Conservation (phyloP, 257 asterid genomes). For the Solanum bulbocastanum region DNA sequence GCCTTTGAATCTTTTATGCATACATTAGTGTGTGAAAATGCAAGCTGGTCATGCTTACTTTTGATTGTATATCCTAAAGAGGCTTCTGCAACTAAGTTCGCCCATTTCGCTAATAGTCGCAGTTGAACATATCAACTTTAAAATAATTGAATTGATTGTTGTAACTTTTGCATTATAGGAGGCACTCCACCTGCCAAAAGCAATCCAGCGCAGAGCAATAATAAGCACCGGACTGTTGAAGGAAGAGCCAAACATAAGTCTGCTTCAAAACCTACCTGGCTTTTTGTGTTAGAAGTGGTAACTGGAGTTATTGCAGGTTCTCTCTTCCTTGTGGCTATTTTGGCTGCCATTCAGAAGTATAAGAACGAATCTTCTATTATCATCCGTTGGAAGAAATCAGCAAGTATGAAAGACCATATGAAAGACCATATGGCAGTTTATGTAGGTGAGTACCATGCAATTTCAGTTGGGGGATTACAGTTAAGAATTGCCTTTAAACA, state of each 20-base stretch:
- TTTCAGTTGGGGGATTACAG: neutral
- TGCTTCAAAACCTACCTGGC: constrained; percentile 69
- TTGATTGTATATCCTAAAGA: neutral
- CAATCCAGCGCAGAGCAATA: constrained; percentile 22
- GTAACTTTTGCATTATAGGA: constrained; percentile 19
- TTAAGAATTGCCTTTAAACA: neutral
- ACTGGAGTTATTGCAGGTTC: constrained; percentile 65
- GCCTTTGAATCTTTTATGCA: neutral
- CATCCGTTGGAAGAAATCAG: constrained; percentile 85
- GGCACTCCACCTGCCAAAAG: constrained; percentile 27
- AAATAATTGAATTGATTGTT: neutral
- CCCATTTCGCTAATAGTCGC: neutral
- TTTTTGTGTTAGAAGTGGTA: constrained; percentile 55
- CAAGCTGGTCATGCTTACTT: neutral
- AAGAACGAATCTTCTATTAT: constrained; percentile 58
- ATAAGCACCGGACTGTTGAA: constrained; percentile 34
- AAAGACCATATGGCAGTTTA: constrained; percentile 51
- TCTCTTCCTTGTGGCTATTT: constrained; percentile 47
- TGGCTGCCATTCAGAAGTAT: constrained; percentile 50
- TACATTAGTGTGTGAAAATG: neutral
- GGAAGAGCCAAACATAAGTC: constrained; percentile 26
- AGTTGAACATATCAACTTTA: neutral
- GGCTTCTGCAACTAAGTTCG: neutral
- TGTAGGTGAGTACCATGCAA: constrained; percentile 41
- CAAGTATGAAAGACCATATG: constrained; percentile 52